phyloP scores from a whole-genome alignment of 116 monocot species.

The Phalaenopsis hybrid region DNA sequence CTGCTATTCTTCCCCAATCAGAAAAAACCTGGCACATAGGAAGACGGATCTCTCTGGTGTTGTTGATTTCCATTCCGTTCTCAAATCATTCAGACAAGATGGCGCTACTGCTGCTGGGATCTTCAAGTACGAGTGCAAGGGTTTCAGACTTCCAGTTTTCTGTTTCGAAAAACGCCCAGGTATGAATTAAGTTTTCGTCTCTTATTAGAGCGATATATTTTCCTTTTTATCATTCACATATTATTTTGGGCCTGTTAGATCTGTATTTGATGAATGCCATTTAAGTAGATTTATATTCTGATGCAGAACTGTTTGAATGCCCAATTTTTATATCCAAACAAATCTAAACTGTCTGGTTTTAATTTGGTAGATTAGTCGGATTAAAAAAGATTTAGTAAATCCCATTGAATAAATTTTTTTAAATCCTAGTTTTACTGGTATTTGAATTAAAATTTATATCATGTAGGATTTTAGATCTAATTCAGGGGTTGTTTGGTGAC shows the following conservation, averaged over 20 bases:
- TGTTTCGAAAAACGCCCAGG: constrained; percentile 68
- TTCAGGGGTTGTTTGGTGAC: background rate
- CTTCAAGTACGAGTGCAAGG: constrained; percentile 24
- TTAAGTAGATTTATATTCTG: background rate
- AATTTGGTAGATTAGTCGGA: background rate
- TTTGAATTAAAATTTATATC: background rate
- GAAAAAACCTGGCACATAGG: constrained; percentile 20
- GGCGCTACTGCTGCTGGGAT: constrained; percentile 38
- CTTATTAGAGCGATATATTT: too few species aligned
- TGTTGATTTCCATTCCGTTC: constrained; percentile 52
- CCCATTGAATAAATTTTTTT: background rate
- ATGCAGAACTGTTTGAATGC: background rate
- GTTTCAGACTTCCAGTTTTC: constrained; percentile 48
- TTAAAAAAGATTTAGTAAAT: background rate
- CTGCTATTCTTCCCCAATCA: constrained; percentile 10
- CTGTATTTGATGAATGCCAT: background rate
- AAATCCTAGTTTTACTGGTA: background rate
- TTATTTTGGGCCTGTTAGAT: background rate
- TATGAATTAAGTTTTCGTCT: constrained; percentile 10
- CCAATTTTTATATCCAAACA: background rate
- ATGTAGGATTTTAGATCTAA: background rate
- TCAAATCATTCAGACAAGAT: constrained; percentile 24
- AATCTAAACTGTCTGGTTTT: background rate
- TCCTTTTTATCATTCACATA: background rate
- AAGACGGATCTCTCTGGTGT: constrained; percentile 58